These are phyloP conservation scores for Pinus taeda DNA, from an alignment of 75 land plant genomes.

Conservation along the genomic window DNA sequence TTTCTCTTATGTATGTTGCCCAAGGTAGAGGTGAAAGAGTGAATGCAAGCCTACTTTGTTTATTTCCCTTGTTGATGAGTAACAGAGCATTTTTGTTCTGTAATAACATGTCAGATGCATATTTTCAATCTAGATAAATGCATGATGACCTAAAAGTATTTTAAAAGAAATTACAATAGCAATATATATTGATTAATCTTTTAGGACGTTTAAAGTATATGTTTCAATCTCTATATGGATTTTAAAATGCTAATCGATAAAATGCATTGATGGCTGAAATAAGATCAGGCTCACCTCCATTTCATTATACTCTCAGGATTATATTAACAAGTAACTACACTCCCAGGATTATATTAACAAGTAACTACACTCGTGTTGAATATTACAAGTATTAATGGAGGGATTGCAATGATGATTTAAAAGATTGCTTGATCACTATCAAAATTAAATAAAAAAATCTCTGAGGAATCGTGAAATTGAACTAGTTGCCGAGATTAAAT, in stretches of 20 bases:
- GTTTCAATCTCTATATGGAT: not conserved
- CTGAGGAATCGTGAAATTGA: not conserved
- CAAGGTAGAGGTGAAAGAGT: not conserved
- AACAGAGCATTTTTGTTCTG: not conserved
- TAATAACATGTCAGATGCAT: not conserved
- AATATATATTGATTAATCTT: not conserved
- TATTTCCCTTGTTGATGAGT: not conserved
- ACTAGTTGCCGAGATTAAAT: no score
- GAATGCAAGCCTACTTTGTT: conserved; percentile 1
- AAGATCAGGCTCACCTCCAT: not conserved
- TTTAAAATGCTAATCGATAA: not conserved
- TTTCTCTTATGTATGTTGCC: not conserved
- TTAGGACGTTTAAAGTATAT: not conserved
- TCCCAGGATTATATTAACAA: no score
- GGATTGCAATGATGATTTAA: not conserved
- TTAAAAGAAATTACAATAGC: not conserved
- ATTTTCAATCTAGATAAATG: not conserved
- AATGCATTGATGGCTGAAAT: not conserved
- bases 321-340: not conserved
- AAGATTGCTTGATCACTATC: not conserved
- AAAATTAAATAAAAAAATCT: not conserved
- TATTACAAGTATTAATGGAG: not conserved
- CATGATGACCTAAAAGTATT: not conserved
- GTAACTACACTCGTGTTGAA: no score
- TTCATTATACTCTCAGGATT: not conserved